Percentiles rank a stretch among this genome's conserved stretches.
phyloP scores from a whole-genome alignment of 2,329 filamentous ascomycete genomes.

The Rhinocladiella mackenziei region DNA sequence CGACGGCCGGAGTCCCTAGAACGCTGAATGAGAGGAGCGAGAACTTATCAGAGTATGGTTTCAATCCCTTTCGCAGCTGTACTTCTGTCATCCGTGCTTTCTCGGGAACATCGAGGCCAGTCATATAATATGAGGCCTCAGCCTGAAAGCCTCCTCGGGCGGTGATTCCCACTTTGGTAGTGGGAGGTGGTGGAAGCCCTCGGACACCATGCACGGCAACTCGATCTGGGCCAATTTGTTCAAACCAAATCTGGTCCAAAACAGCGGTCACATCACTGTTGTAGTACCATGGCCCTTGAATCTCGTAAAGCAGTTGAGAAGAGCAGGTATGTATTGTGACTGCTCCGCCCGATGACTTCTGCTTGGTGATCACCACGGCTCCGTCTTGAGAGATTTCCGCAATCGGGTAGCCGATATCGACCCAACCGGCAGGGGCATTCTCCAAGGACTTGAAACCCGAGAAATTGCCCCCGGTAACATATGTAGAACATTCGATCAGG shows the following conservation, averaged over 20 bases:
- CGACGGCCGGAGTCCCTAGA: slow-evolving; percentile 32
- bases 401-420: slow-evolving; percentile 46
- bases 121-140: slow-evolving; percentile 44
- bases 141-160: slow-evolving; percentile 47
- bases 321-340: slow-evolving; percentile 50
- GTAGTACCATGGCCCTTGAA: slow-evolving; percentile 55
- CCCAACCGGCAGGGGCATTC: slow-evolving; percentile 37
- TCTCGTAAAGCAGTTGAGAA: slow-evolving; percentile 53
- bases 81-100: slow-evolving; percentile 47
- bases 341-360: slow-evolving; percentile 39
- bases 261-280: slow-evolving; percentile 56
- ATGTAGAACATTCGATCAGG: slow-evolving; percentile 41
- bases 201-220: slow-evolving; percentile 46
- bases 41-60: slow-evolving; percentile 35
- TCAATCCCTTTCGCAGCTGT: slow-evolving; percentile 41
- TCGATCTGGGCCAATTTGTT: slow-evolving; percentile 48
- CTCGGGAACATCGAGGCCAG: slow-evolving; percentile 43
- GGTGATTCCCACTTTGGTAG: slow-evolving; percentile 50
- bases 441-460: slow-evolving; percentile 41
- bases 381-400: slow-evolving; percentile 44
- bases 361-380: slow-evolving; percentile 44
- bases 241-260: slow-evolving; percentile 50
- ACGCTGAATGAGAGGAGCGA: slow-evolving; percentile 33
- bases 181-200: slow-evolving; percentile 46
- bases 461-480: slow-evolving; percentile 45